Evolutionary conservation across 306 rosid species (phyloP).

Genomic region (Corylus avellana): DNA sequence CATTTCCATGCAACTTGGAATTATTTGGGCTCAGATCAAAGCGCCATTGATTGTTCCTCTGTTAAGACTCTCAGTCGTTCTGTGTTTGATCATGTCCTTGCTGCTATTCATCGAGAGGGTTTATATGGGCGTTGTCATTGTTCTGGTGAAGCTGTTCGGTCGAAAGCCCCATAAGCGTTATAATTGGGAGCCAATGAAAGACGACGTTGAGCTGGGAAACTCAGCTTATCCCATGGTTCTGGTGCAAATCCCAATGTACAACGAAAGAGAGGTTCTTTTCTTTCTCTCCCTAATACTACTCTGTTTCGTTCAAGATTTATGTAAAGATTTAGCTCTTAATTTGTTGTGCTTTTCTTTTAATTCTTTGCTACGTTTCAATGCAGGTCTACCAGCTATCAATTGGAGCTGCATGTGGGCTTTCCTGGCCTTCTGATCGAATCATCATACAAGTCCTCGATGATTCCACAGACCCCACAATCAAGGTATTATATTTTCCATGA

Average conservation of each 20-base stretch:
- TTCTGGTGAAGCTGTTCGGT: slow-evolving; percentile 54
- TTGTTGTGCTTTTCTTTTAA: neutral
- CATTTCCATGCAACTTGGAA: slow-evolving; percentile 42
- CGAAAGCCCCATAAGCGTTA: slow-evolving; percentile 71
- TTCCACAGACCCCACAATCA: slow-evolving; percentile 73
- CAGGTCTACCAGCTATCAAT: slow-evolving; percentile 89
- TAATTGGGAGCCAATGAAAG: slow-evolving; percentile 77
- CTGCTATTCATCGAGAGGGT: slow-evolving; percentile 72
- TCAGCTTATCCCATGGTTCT: slow-evolving; percentile 70
- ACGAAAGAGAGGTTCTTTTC: slow-evolving; percentile 78
- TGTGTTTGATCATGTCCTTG: slow-evolving; percentile 68
- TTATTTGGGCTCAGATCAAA: slow-evolving; percentile 60
- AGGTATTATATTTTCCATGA: slow-evolving; percentile 39
- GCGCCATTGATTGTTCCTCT: slow-evolving; percentile 71
- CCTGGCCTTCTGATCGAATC: slow-evolving; percentile 89
- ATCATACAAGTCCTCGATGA: slow-evolving; percentile 86
- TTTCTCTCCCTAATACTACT: neutral
- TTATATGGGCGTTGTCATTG: slow-evolving; percentile 68
- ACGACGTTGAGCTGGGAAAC: slow-evolving; percentile 77
- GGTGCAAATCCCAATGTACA: slow-evolving; percentile 90
- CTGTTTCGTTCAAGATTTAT: neutral
- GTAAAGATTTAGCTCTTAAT: neutral
- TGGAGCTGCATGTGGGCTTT: slow-evolving; percentile 83
- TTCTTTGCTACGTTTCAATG: neutral
- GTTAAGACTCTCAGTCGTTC: slow-evolving; percentile 44